These are phyloP conservation scores for Takashimella tepidaria DNA, from an alignment of 1,284 basidiomycete genomes.

Conservation along the genomic window DNA sequence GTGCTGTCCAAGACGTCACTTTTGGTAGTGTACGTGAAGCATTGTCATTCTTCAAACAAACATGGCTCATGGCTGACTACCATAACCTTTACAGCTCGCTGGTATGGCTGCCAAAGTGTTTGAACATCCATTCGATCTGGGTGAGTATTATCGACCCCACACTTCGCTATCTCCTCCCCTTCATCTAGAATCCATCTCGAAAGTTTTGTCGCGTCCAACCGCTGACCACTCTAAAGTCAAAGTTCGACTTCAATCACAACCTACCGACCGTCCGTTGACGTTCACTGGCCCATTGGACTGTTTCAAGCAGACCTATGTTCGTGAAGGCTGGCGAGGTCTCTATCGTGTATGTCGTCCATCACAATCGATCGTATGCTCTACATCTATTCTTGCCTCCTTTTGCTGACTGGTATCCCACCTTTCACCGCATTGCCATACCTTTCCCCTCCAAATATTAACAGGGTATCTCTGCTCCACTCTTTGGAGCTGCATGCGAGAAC, in stretches of 20 bases:
- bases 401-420: too few relatives aligned
- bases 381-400: too few relatives aligned
- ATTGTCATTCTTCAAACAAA: background rate
- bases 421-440: background rate
- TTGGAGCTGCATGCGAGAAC: constrained; percentile 87
- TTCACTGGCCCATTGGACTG: constrained; percentile 78
- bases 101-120: constrained; percentile 79
- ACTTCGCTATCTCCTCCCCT: background rate
- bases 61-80: too few relatives aligned
- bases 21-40: constrained; percentile 49
- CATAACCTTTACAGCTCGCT: constrained; percentile 55
- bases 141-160: too few relatives aligned
- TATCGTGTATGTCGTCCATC: constrained; percentile 62
- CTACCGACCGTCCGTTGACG: constrained; percentile 62
- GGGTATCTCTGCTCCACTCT: constrained; percentile 82
- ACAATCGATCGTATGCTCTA: constrained; percentile 3
- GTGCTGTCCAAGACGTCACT: constrained; percentile 48
- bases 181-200: background rate
- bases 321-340: constrained; percentile 70
- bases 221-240: constrained; percentile 48
- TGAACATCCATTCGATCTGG: constrained; percentile 80
- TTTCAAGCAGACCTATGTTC: constrained; percentile 66
- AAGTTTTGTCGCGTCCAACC: background rate
- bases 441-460: constrained; percentile 36
- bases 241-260: constrained; percentile 76